phyloP scores from a whole-genome alignment of 768 basidiomycete species.

The Leucocoprinus leucothites region DNA sequence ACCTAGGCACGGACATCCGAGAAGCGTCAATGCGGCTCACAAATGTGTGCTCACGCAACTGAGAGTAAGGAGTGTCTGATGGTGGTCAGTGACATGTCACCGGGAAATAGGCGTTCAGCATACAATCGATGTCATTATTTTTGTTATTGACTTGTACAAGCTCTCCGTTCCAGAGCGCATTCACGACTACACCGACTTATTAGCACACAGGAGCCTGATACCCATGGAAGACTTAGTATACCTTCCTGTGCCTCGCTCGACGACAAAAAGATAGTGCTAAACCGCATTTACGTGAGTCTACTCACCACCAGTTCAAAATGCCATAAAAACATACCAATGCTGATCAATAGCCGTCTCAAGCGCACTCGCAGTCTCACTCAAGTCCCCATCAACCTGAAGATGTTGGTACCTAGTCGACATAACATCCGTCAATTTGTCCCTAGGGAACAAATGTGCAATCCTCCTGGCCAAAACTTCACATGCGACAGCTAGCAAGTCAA shows the following conservation, averaged over 20 bases:
- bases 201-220: neutral
- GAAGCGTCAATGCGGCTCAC: conserved; percentile 75
- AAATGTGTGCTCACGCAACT: conserved; percentile 49
- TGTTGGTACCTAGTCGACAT: conserved; percentile 80
- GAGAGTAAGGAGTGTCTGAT: conserved; percentile 66
- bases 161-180: conserved; percentile 78
- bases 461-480: conserved; percentile 83
- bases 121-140: conserved; percentile 77
- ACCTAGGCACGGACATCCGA: conserved; percentile 80
- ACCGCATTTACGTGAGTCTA: neutral
- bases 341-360: conserved; percentile 92
- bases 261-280: conserved; percentile 78
- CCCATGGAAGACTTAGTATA: conserved; percentile 24
- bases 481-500: conserved; percentile 51
- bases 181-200: conserved; percentile 54
- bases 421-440: conserved; percentile 61
- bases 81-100: neutral
- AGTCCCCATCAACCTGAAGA: conserved; percentile 69
- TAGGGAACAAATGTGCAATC: conserved; percentile 67
- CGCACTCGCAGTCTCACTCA: conserved; percentile 70
- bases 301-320: neutral
- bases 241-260: conserved; percentile 84
- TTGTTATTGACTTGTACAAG: conserved; percentile 77
- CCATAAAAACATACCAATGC: conserved; percentile 56
- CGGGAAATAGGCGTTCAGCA: conserved; percentile 16